A percentile compares a stretch with the other conserved stretches of the same genome.
Evolutionary conservation across 2,329 filamentous ascomycete genomes (phyloP).

Genomic region (Aspergillus ochraceoroseus): DNA sequence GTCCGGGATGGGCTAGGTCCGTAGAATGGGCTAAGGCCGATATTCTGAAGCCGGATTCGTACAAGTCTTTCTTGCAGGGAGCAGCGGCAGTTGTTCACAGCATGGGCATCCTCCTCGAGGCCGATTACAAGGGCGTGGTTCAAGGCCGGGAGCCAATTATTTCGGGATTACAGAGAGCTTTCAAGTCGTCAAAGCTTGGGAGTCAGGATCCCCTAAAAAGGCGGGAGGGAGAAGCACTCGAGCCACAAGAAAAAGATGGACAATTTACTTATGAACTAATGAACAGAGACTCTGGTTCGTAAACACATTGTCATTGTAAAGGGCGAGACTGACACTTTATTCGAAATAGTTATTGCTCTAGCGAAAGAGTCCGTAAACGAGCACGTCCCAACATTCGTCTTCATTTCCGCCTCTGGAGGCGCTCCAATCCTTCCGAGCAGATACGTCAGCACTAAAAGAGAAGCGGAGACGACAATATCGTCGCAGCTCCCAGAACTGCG

Average conservation of each 20-base stretch:
- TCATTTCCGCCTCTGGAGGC: slow-evolving; percentile 81
- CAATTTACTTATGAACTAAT: slow-evolving; percentile 94
- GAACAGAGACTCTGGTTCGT: slow-evolving; percentile 72
- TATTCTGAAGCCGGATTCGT: slow-evolving; percentile 75
- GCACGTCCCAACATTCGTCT: slow-evolving; percentile 68
- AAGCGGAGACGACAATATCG: slow-evolving; percentile 74
- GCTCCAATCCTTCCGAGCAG: slow-evolving; percentile 76
- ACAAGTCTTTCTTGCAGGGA: slow-evolving; percentile 67
- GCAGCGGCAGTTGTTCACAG: slow-evolving; percentile 86
- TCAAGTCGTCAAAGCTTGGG: slow-evolving; percentile 59
- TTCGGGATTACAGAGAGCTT: slow-evolving; percentile 70
- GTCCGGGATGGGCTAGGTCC: slow-evolving; percentile 74
- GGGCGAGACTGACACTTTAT: slow-evolving; percentile 7
- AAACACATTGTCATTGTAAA: background rate
- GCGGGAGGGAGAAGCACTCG: slow-evolving; percentile 55
- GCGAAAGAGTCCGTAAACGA: slow-evolving; percentile 68
- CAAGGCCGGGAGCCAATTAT: slow-evolving; percentile 79
- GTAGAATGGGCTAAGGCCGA: slow-evolving; percentile 87
- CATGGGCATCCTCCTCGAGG: slow-evolving; percentile 93
- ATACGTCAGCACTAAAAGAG: slow-evolving; percentile 87
- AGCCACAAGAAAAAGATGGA: slow-evolving; percentile 61
- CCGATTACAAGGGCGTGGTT: slow-evolving; percentile 92
- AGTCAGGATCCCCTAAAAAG: slow-evolving; percentile 67
- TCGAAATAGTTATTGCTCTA: slow-evolving; percentile 65
- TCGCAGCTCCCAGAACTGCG: slow-evolving; percentile 69